phyloP scores from a whole-genome alignment of 2,329 filamentous ascomycete genomes.

The Clarireedia hainanense region DNA sequence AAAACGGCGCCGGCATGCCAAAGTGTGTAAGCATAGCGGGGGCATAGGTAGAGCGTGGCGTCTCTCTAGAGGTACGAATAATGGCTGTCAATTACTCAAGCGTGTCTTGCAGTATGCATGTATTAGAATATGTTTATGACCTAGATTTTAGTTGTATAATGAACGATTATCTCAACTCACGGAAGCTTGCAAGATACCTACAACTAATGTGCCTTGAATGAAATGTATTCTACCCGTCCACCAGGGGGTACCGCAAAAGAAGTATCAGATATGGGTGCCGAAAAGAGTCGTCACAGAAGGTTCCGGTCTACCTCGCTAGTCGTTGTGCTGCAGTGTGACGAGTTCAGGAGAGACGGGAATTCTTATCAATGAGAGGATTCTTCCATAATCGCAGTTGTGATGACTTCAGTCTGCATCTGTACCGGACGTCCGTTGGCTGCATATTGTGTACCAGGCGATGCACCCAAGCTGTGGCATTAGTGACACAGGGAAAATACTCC shows the following conservation, averaged over 20 bases:
- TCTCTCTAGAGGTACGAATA: conserved; percentile 2
- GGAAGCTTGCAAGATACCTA: neutral
- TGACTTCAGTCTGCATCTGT: neutral
- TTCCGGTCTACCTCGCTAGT: neutral
- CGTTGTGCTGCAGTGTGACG: neutral
- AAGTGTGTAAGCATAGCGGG: conserved; percentile 1
- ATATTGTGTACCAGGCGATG: neutral
- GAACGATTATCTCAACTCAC: conserved; percentile 8
- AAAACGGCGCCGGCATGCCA: neutral
- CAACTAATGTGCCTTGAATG: too few species aligned
- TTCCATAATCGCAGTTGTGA: neutral
- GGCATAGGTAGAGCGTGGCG: conserved; percentile 2
- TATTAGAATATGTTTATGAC: conserved; percentile 1
- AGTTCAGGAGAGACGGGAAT: neutral
- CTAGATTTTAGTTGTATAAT: conserved; percentile 4
- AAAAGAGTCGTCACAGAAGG: neutral
- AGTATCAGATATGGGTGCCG: too few species aligned
- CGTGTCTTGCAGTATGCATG: neutral
- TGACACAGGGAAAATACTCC: neutral
- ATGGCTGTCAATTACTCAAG: neutral
- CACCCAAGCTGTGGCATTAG: neutral
- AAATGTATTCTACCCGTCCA: too few species aligned
- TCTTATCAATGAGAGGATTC: neutral
- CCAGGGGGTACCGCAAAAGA: too few species aligned
- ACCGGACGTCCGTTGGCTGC: neutral